These are phyloP conservation scores for Saccharomyces hybrid DNA, from an alignment of 1,139 yeast species.

Conservation along the genomic window DNA sequence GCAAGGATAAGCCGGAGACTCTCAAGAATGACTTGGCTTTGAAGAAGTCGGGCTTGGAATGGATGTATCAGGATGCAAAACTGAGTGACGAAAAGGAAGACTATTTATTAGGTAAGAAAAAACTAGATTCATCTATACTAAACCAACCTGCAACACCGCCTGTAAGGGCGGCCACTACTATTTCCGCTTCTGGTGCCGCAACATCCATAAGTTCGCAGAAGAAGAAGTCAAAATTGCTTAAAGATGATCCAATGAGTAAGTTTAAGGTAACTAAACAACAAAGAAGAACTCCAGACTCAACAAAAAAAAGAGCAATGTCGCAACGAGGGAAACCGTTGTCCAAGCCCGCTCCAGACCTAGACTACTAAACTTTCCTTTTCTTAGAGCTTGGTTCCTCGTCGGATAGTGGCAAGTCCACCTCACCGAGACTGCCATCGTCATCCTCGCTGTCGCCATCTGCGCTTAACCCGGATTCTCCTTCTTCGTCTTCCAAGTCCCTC, in stretches of 20 bases:
- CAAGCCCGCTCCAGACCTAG: neutral
- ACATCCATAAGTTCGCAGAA: neutral
- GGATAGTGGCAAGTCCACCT: slow-evolving; percentile 1
- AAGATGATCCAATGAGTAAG: slow-evolving; percentile 13
- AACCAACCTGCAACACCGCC: slow-evolving; percentile 3
- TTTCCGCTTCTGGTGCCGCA: neutral
- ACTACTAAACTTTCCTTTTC: slow-evolving; percentile 1
- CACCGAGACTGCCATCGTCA: slow-evolving; percentile 3
- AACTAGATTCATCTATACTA: slow-evolving; percentile 36
- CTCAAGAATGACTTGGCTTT: slow-evolving; percentile 34
- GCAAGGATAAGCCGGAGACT: slow-evolving; percentile 21
- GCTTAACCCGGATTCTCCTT: slow-evolving; percentile 36
- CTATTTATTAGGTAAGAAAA: slow-evolving; percentile 43
- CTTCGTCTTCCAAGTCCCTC: slow-evolving; percentile 46
- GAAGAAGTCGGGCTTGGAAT: slow-evolving; percentile 49
- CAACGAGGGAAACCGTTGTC: neutral
- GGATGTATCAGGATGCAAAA: slow-evolving; percentile 70
- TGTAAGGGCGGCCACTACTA: neutral
- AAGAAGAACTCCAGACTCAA: slow-evolving; percentile 10
- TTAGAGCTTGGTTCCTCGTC: slow-evolving; percentile 1
- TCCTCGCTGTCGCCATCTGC: slow-evolving; percentile 9
- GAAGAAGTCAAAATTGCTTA: neutral
- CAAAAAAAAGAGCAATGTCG: slow-evolving; percentile 1
- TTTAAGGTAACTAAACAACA: slow-evolving; percentile 12
- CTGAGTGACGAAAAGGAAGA: slow-evolving; percentile 36